phyloP scores from a whole-genome alignment of 257 asterid species.

The Scutellaria baicalensis region DNA sequence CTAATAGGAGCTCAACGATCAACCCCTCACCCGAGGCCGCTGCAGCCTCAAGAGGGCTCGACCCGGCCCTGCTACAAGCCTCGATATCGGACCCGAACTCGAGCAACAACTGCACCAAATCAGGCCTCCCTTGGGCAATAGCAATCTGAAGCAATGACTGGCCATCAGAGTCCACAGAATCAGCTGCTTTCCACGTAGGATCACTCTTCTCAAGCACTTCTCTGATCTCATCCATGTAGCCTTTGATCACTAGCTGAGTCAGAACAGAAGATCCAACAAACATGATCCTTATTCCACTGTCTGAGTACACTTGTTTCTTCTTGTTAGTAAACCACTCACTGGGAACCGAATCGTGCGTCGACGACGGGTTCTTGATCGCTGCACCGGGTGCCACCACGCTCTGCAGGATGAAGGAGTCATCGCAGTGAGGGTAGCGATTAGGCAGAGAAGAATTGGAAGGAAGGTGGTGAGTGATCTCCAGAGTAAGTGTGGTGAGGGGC shows the following conservation, averaged over 20 bases:
- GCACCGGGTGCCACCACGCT: constrained; percentile 81
- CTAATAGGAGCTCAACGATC: constrained; percentile 62
- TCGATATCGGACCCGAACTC: constrained; percentile 58
- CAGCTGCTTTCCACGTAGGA: constrained; percentile 40
- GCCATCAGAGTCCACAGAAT: constrained; percentile 53
- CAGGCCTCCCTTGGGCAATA: constrained; percentile 50
- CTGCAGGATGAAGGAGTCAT: constrained; percentile 52
- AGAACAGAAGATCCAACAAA: constrained; percentile 55
- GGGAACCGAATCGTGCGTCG: constrained; percentile 41
- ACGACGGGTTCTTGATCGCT: constrained; percentile 30
- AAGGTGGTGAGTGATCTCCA: constrained; percentile 48
- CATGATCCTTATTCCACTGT: constrained; percentile 58
- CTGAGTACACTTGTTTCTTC: constrained; percentile 81
- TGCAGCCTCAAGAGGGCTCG: constrained; percentile 74
- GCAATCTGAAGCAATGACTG: constrained; percentile 62
- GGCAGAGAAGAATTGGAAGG: constrained; percentile 39
- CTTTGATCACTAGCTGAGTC: constrained; percentile 34
- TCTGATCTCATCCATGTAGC: constrained; percentile 65
- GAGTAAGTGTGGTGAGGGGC: constrained; percentile 41
- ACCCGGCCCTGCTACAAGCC: constrained; percentile 34
- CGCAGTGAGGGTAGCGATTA: constrained; percentile 44
- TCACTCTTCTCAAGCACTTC: constrained; percentile 63
- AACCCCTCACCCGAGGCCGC: constrained; percentile 57
- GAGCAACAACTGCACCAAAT: constrained; percentile 62
- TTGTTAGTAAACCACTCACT: constrained; percentile 75